Base-by-base conservation (phyloP, 495 filamentous ascomycete genomes). In the Collariella sp. region DNA sequence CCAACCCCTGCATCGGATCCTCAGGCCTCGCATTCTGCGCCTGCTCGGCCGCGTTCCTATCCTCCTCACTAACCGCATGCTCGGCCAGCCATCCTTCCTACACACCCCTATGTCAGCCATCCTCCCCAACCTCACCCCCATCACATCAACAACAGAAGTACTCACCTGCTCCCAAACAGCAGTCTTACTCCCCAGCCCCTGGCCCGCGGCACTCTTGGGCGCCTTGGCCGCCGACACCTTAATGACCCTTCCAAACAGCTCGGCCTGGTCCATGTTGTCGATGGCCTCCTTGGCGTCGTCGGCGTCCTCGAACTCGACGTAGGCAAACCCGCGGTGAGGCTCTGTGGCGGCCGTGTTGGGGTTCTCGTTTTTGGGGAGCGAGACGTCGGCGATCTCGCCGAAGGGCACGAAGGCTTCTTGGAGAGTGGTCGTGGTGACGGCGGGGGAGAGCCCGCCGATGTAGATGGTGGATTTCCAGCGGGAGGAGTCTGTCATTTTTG, bases 181-280 rank as follows among this genome's bases (percentile, higher is more conserved):
- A n/a, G 86, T 95, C 74, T 89, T 94, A 72, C 86, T 89, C 29
- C 91, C 91, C 11, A 99, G 65, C 13, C 89, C 87, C 62, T 91
- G 87, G 49, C 86, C 87, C 45, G 78, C 79, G 45, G 77, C 79
- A 46, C 91, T 89, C 77, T 95, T 96, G 57, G 91, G 89, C 23
- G 90, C 83, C 70, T 96, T 99, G 24, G 94, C 93, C 34, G 83
- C 78, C 13, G 88, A 88, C 16, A 97, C 93, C 67, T 87, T 95
- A 69, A 99, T 84, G 3, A 93, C 86, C 29, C 87, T 79, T 2
- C 91, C 94, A 65, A 88, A 96, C n/a, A 99, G 77, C 74, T 96
- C 90, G 55, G 89, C 84, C 64, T 94, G 89, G 62, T 99, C 88
- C 94, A 97, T 96, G 69, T 99, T 99, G 76, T 97, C 89, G 65